phyloP scores from a whole-genome alignment of 192 early-diverging fungal species.

The Coemansia sp. region DNA sequence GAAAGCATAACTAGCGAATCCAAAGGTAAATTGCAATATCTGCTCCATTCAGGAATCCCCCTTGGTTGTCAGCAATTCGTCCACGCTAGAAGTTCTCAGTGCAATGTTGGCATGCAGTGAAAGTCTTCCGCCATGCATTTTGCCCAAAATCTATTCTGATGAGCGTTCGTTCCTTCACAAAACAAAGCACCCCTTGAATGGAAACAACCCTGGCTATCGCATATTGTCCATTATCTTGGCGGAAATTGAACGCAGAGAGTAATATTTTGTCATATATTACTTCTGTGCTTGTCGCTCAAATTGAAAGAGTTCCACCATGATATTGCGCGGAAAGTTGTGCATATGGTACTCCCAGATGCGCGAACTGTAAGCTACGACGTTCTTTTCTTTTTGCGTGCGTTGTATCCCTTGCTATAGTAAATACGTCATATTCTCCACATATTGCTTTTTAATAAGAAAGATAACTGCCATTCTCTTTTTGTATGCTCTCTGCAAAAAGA shows the following conservation, averaged over 20 bases:
- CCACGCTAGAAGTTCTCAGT: no score
- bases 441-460: not conserved
- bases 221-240: not conserved
- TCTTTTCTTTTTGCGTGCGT: no score
- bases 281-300: not conserved
- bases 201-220: not conserved
- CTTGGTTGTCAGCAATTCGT: no score
- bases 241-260: not conserved
- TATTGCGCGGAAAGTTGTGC: no score
- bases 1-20: not conserved
- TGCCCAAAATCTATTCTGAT: not conserved
- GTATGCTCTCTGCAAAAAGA: not conserved
- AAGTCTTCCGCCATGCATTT: not conserved
- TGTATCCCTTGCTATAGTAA: not conserved
- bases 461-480: not conserved
- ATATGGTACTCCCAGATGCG: no score
- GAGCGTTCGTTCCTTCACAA: not conserved
- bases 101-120: not conserved
- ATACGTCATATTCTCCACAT: not conserved
- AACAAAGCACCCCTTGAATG: not conserved
- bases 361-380: no score
- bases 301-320: no score
- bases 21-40: not conserved
- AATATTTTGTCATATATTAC: not conserved
- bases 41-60: no score